Percentiles rank a stretch among this genome's conserved stretches.
Evolutionary conservation across 805 yeast species (phyloP).

Genomic region (Clavispora santaluciae): DNA sequence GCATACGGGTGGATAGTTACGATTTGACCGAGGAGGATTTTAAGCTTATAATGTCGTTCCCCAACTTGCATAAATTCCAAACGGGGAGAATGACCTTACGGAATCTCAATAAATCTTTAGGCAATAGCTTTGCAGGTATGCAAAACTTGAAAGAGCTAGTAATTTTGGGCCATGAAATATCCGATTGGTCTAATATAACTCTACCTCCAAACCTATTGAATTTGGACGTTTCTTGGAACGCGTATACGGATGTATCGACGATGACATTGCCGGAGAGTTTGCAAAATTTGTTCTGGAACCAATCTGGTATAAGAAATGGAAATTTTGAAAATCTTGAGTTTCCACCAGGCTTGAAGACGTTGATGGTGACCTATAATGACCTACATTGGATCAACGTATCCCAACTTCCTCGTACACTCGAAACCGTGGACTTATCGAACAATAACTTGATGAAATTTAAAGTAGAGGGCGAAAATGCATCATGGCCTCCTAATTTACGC

Average conservation of each 20-base stretch:
- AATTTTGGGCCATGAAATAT: conserved; percentile 28
- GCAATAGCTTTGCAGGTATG: conserved; percentile 7
- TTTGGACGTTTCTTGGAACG: conserved; percentile 36
- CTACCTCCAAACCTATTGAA: conserved; percentile 25
- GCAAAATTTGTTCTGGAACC: conserved; percentile 28
- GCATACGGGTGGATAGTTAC: conserved; percentile 25
- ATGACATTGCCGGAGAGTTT: conserved; percentile 20
- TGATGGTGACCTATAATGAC: conserved; percentile 32
- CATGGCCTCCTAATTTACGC: conserved; percentile 25
- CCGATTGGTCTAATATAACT: conserved; percentile 22
- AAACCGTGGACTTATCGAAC: conserved; percentile 26
- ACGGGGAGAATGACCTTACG: conserved; percentile 21
- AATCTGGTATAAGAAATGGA: conserved; percentile 18
- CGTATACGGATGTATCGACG: conserved; percentile 19
- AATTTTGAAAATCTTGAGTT: conserved; percentile 9
- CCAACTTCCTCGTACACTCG: conserved; percentile 24
- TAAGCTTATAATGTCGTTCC: conserved; percentile 18
- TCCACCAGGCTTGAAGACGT: conserved; percentile 21
- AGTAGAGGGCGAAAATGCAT: conserved; percentile 3
- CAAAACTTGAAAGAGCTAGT: conserved; percentile 21
- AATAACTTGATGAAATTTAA: conserved; percentile 16
- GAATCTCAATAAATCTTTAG: background rate
- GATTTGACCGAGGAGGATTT: conserved; percentile 18
- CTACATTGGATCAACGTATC: conserved; percentile 19
- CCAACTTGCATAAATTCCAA: conserved; percentile 27